Percentiles rank a stretch among this genome's conserved stretches.
phyloP scores from a whole-genome alignment of 2,329 filamentous ascomycete species.

The Trichothecium roseum region DNA sequence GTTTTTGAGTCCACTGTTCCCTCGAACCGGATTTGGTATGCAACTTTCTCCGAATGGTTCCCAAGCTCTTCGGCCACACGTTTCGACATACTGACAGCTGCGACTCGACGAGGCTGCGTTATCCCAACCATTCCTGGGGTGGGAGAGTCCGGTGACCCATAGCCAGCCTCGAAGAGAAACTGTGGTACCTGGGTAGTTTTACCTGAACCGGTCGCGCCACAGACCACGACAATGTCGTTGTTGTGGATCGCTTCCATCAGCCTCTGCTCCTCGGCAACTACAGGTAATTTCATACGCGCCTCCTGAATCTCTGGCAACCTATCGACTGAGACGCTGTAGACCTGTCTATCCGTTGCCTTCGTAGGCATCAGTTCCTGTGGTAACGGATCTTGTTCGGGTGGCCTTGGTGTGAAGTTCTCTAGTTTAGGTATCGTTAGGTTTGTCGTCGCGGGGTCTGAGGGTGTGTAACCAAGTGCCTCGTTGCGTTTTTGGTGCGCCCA shows the following conservation, averaged over 20 bases:
- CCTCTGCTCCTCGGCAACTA: constrained; percentile 90
- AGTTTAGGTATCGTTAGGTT: constrained; percentile 43
- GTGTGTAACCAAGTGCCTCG: constrained; percentile 60
- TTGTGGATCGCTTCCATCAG: constrained; percentile 98
- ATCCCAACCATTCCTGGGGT: constrained; percentile 90
- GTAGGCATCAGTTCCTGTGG: constrained; percentile 56
- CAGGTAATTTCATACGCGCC: constrained; percentile 68
- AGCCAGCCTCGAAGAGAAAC: constrained; percentile 90
- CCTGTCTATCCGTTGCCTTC: constrained; percentile 54
- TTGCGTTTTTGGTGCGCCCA: constrained; percentile 88
- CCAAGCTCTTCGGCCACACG: constrained; percentile 82
- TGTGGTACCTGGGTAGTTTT: constrained; percentile 98
- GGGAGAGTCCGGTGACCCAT: constrained; percentile 65
- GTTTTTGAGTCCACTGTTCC: constrained; percentile 71
- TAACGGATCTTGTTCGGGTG: constrained; percentile 59
- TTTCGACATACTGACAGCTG: constrained; percentile 92
- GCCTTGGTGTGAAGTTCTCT: constrained; percentile 55
- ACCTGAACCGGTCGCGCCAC: constrained; percentile 90
- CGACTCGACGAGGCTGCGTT: constrained; percentile 89
- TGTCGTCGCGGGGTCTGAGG: constrained; percentile 30
- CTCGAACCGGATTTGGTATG: constrained; percentile 93
- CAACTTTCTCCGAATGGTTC: constrained; percentile 64
- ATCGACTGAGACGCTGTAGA: constrained; percentile 62
- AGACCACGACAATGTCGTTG: constrained; percentile 80
- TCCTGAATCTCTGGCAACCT: constrained; percentile 67